A percentile compares a stretch with the other conserved stretches of the same genome.
phyloP scores from a whole-genome alignment of 2,329 filamentous ascomycete species.

The Cladophialophora psammophila region DNA sequence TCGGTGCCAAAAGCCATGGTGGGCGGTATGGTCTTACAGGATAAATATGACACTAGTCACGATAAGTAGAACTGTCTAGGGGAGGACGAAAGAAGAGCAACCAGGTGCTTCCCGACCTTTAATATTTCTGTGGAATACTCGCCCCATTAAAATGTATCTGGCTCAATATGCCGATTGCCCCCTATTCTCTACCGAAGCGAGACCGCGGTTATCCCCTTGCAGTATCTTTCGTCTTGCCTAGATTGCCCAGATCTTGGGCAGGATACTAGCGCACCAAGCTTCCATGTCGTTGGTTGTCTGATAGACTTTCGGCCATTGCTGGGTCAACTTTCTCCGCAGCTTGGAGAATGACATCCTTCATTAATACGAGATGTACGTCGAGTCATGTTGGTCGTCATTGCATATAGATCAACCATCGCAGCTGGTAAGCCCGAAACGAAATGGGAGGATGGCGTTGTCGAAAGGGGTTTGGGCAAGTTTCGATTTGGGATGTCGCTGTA shows the following conservation, averaged over 20 bases:
- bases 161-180: conserved; percentile 2
- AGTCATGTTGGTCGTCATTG: background rate
- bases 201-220: conserved; percentile 7
- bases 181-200: background rate
- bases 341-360: background rate
- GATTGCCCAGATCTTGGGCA: background rate
- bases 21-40: background rate
- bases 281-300: background rate
- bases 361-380: background rate
- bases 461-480: background rate
- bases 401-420: background rate
- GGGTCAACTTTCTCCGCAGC: background rate
- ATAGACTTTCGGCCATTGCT: background rate
- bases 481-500: background rate
- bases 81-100: background rate
- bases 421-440: background rate
- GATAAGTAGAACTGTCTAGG: background rate
- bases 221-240: background rate
- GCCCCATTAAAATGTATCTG: background rate
- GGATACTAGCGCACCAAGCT: background rate
- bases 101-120: background rate
- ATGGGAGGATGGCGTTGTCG: background rate
- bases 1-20: conserved; percentile 13
- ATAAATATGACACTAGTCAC: background rate
- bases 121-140: background rate